These are phyloP conservation scores for Pseudogymnoascus sp. DNA, from an alignment of 2,329 filamentous ascomycete species.

Conservation along the genomic window DNA sequence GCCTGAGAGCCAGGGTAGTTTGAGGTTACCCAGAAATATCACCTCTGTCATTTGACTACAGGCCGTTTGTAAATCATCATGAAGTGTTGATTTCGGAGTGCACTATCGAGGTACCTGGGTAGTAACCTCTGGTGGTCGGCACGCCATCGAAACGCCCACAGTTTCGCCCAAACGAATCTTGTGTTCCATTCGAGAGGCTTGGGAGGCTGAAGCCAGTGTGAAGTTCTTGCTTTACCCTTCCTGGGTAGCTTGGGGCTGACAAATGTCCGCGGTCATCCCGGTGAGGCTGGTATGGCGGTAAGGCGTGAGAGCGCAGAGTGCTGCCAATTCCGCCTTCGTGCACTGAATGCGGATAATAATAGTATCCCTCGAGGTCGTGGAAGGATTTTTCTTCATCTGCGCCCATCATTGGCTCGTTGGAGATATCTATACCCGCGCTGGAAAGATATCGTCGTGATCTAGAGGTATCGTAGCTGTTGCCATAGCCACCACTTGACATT, in stretches of 20 bases:
- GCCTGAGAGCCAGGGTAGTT: neutral
- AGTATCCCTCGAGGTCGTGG: conserved; percentile 22
- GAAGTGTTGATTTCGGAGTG: conserved; percentile 25
- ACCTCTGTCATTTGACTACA: conserved; percentile 1
- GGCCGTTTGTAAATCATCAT: neutral
- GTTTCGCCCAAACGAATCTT: conserved; percentile 19
- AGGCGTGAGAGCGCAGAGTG: conserved; percentile 6
- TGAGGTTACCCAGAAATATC: neutral
- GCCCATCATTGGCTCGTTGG: conserved; percentile 26
- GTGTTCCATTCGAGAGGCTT: conserved; percentile 18
- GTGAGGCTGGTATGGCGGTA: conserved; percentile 11
- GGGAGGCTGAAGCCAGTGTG: conserved; percentile 21
- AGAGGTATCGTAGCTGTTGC: conserved; percentile 20
- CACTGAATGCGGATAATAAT: conserved; percentile 27
- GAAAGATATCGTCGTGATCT: conserved; percentile 23
- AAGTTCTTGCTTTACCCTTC: conserved; percentile 26
- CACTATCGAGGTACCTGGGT: conserved; percentile 23
- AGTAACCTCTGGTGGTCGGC: conserved; percentile 24
- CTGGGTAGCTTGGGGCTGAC: conserved; percentile 20
- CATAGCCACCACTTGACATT: conserved; percentile 22
- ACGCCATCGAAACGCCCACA: conserved; percentile 29
- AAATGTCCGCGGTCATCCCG: conserved; percentile 18
- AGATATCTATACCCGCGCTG: conserved; percentile 22
- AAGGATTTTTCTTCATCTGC: conserved; percentile 27
- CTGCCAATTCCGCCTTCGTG: conserved; percentile 18